These are phyloP conservation scores for Cyanidiococcus yangmingshanensis DNA, from an alignment of 23 red algal genomes.

Conservation along the genomic window DNA sequence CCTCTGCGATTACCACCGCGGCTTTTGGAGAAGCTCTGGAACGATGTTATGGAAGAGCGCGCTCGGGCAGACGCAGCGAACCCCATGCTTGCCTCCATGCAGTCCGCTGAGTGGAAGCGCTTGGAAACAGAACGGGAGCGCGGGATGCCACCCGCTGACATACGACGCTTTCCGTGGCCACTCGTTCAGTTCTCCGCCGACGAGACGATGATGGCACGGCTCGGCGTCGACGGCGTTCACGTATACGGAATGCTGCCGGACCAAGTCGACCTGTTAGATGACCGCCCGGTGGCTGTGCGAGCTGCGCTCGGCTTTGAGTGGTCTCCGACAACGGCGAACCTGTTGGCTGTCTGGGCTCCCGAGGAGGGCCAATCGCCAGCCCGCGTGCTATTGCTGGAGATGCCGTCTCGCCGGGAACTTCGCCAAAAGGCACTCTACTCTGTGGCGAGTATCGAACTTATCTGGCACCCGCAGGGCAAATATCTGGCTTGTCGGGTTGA, in stretches of 20 bases:
- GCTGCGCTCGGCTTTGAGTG: constrained; percentile 62
- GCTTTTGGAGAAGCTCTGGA: constrained; percentile 42
- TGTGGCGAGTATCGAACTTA: constrained; percentile 66
- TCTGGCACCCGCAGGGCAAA: constrained; percentile 90
- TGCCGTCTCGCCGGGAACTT: constrained; percentile 76
- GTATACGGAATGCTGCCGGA: constrained; percentile 60
- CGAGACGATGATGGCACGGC: constrained; percentile 72
- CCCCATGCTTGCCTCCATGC: constrained; percentile 11
- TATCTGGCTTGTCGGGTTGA: constrained; percentile 87
- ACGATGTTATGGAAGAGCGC: not conserved
- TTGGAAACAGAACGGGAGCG: constrained; percentile 2
- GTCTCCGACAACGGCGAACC: constrained; percentile 69
- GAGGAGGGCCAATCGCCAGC: constrained; percentile 84
- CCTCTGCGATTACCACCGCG: constrained; percentile 41
- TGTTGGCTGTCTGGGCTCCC: constrained; percentile 88
- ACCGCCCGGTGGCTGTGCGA: constrained; percentile 67
- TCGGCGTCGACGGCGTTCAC: constrained; percentile 56
- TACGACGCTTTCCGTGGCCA: constrained; percentile 55
- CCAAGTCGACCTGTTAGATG: constrained; percentile 66
- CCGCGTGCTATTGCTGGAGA: constrained; percentile 75
- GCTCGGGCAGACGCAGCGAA: constrained; percentile 3
- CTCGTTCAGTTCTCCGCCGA: constrained; percentile 75
- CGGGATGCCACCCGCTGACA: not conserved
- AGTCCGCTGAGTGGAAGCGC: constrained; percentile 1
- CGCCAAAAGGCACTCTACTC: constrained; percentile 91